A percentile compares a stretch with the other conserved stretches of the same genome.
Evolutionary conservation across 345 rosid genomes (phyloP).

Genomic region (Hypericum perforatum): DNA sequence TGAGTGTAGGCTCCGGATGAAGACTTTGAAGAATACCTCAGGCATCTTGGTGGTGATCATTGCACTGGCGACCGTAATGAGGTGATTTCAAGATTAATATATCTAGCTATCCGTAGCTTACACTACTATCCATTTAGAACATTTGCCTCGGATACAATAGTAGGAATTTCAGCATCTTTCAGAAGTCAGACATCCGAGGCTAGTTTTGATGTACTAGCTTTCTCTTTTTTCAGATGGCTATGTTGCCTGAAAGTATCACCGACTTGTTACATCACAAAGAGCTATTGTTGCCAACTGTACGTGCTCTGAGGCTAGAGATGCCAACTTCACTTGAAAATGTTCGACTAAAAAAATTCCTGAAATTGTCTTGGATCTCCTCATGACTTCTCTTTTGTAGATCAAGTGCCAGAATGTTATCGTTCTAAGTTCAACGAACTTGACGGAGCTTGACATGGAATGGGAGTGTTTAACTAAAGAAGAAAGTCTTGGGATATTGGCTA

Average conservation of each 20-base stretch:
- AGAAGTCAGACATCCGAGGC: no score
- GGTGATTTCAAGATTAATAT: conserved; percentile 34
- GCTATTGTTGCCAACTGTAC: conserved; percentile 80
- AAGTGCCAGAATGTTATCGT: conserved; percentile 72
- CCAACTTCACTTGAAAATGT: no score
- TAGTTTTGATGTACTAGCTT: no score
- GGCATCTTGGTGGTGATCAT: conserved; percentile 67
- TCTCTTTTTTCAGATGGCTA: conserved; percentile 66
- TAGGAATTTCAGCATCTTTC: no score
- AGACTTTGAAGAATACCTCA: conserved; percentile 91
- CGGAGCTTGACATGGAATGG: conserved; percentile 79
- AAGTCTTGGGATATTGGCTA: conserved; percentile 31
- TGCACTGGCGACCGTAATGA: conserved; percentile 86
- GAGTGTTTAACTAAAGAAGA: conserved; percentile 58
- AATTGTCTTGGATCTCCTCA: not conserved
- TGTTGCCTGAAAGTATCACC: conserved; percentile 90
- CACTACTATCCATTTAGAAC: no score
- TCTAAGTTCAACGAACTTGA: conserved; percentile 59
- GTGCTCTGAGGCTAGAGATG: conserved; percentile 16
- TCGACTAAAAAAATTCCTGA: no score
- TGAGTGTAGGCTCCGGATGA: conserved; percentile 86
- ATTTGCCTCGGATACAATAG: no score
- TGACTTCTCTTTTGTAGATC: conserved; percentile 36
- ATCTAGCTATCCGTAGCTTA: no score
- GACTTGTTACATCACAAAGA: conserved; percentile 82